phyloP scores from a whole-genome alignment of 257 asterid species.

The Voacanga thouarsii region DNA sequence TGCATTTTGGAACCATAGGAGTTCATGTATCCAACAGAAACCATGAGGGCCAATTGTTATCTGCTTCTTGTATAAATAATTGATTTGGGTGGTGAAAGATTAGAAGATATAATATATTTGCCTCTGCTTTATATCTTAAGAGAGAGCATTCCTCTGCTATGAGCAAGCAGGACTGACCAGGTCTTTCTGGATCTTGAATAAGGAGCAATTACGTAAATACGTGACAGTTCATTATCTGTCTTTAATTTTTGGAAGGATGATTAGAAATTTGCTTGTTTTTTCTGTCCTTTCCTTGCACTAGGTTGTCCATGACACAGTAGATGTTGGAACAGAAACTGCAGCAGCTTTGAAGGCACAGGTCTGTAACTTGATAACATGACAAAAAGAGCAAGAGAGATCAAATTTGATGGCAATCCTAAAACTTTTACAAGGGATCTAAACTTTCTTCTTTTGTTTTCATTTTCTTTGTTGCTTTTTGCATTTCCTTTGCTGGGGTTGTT shows the following conservation, averaged over 20 bases:
- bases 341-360: slow-evolving; percentile 99
- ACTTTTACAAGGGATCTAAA: background rate
- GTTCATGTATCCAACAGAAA: slow-evolving; percentile 2
- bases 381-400: background rate
- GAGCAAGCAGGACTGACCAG: background rate
- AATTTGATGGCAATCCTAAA: background rate
- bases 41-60: background rate
- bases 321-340: slow-evolving; percentile 96
- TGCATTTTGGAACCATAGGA: background rate
- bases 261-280: slow-evolving; percentile 13
- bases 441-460: slow-evolving; percentile 7
- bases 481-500: slow-evolving; percentile 18
- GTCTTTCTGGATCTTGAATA: background rate
- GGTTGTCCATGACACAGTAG: slow-evolving; percentile 91
- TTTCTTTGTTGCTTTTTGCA: slow-evolving; percentile 3
- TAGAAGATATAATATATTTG: background rate
- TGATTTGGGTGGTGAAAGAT: background rate
- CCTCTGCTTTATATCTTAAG: background rate
- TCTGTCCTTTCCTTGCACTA: slow-evolving; percentile 29
- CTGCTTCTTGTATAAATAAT: background rate
- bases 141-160: background rate
- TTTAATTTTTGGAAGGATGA: background rate
- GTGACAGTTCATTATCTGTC: background rate
- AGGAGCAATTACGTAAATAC: background rate
- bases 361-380: slow-evolving; percentile 24